Base-by-base conservation (phyloP, 345 rosid species). In the Murraya koenigii region DNA sequence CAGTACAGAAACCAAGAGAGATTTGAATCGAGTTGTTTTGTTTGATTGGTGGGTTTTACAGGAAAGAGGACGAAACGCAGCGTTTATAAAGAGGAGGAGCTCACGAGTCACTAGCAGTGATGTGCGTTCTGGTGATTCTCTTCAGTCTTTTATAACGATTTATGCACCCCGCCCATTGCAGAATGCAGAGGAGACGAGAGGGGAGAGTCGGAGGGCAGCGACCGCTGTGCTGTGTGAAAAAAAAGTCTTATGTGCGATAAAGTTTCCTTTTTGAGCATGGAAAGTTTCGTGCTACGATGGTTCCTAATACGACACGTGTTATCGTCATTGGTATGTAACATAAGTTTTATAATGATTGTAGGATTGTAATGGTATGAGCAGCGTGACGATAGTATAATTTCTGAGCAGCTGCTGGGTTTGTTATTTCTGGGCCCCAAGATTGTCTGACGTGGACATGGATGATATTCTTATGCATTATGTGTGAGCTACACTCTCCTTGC, bases 401-500 rank as follows among this genome's bases (percentile, higher is more conserved):
- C 8, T 4, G 20, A 6, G 54, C 63, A 33, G 1, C 4, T 0
- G 2, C 47, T 33, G 76, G 60, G 25, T 61, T 58, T 14, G 76
- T 72, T 72, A 36, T 35, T 54, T 72, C 30, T 58, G 65, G 52
- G 54, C 54, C 66, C 66, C 30, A 9, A 2, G 7, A 11, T 7
- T 56, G 32, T 56, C 30, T 72, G 64, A 70, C n/a, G 59, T 47
- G 62, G 64, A 38, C 70, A 1, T 5, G 2, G 15, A 20, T 33
- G 15, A 38, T 3, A 4, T 38, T 65, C 44, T 13, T 7, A 56
- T 26, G 26, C 11, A 64, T 20, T 33, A 10, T 23, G 64, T 59
- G 66, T 58, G 25, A 5, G n/a, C 66, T 15, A 4, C 66, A 72
- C 58, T 66, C 76, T 38, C 13, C 76, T 58, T 72, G 44, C 74